Conservation (phyloP, 1,284 basidiomycete species). For the Austroboletus niveus region DNA sequence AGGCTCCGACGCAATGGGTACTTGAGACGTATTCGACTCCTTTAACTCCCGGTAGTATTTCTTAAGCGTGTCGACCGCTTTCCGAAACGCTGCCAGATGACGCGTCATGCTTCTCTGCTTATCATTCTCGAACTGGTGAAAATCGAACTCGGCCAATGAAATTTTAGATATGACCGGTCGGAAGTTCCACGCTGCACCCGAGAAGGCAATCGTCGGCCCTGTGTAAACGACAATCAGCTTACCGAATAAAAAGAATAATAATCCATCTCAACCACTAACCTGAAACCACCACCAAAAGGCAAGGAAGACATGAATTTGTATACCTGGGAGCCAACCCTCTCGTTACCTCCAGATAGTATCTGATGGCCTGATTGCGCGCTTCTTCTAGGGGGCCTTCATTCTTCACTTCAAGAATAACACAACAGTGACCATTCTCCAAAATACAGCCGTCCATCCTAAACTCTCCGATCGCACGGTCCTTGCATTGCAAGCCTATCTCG, state of each 20-base stretch:
- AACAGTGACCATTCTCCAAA: not conserved
- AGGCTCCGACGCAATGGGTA: not conserved
- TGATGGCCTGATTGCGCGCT: not conserved
- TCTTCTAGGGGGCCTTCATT: not conserved
- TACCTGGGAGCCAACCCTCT: not conserved
- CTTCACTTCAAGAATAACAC: not conserved
- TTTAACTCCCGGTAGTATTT: not conserved
- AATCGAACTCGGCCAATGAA: not conserved
- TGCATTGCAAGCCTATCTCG: no score
- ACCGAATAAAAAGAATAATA: not conserved
- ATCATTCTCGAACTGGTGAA: not conserved
- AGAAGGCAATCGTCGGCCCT: not conserved
- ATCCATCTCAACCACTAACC: not conserved
- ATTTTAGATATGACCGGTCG: not conserved
- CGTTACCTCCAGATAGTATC: not conserved
- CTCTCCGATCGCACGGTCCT: no score
- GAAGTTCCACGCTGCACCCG: not conserved
- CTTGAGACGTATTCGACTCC: not conserved
- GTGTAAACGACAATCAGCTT: not conserved
- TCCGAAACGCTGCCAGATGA: not conserved
- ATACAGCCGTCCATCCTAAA: not conserved
- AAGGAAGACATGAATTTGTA: not conserved
- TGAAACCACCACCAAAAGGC: not conserved
- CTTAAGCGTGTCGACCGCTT: not conserved
- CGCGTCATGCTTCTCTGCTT: not conserved